Percentiles rank a stretch among this genome's conserved stretches.
Evolutionary conservation across 495 filamentous ascomycete species (phyloP).

Genomic region (Alectoria sarmentosa): DNA sequence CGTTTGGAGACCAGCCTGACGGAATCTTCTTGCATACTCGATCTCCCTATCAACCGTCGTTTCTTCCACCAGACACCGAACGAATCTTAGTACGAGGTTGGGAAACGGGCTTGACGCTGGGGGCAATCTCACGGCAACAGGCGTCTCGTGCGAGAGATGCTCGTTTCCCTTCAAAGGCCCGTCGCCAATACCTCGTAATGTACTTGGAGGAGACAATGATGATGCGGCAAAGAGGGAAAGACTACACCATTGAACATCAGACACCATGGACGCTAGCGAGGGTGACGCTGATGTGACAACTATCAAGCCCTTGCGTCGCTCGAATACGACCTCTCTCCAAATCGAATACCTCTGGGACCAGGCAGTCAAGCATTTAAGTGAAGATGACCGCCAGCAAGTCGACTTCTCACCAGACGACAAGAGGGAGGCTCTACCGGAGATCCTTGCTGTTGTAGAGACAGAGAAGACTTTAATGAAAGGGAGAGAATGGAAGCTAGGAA

Average conservation of each 20-base stretch:
- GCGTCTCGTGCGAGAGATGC: background rate
- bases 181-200: background rate
- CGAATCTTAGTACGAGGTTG: too few relatives aligned
- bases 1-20: background rate
- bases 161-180: background rate
- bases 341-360: background rate
- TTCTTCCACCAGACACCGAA: background rate
- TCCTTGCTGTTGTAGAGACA: background rate
- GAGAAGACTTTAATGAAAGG: background rate
- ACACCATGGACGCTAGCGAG: background rate
- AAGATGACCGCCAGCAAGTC: background rate
- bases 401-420: background rate
- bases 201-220: background rate
- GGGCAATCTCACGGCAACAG: background rate
- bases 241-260: background rate
- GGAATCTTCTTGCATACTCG: background rate
- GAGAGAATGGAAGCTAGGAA: background rate
- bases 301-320: background rate
- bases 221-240: background rate
- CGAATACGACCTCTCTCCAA: background rate
- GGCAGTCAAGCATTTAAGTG: background rate
- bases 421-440: background rate
- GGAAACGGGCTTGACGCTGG: background rate
- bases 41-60: background rate
- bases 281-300: background rate